Conservation (phyloP, 2,329 filamentous ascomycete species). For the Hymenoscyphus repandus region DNA sequence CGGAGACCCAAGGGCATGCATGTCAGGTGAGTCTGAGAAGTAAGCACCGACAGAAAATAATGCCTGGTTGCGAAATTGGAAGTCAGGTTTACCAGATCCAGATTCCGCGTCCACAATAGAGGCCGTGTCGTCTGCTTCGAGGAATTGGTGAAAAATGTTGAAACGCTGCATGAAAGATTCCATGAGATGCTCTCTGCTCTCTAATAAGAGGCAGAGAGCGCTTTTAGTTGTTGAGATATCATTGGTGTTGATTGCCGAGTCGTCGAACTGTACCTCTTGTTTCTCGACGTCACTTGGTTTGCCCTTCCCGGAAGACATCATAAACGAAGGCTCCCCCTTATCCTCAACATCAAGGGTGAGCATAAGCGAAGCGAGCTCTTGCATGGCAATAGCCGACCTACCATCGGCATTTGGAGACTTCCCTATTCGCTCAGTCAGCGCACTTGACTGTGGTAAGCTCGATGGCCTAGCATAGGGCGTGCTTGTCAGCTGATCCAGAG, state of each 20-base stretch:
- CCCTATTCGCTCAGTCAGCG: neutral
- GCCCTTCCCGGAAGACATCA: constrained; percentile 2
- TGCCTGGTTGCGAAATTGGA: neutral
- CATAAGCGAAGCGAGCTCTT: constrained; percentile 11
- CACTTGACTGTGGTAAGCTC: neutral
- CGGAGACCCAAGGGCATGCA: neutral
- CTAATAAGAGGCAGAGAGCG: neutral
- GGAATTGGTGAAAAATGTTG: constrained; percentile 6
- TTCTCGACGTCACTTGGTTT: neutral
- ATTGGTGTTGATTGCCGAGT: neutral
- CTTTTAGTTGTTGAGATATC: neutral
- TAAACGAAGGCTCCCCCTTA: constrained; percentile 12
- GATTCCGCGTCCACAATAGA: neutral
- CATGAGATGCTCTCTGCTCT: neutral
- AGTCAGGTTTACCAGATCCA: neutral
- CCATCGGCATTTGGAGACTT: neutral
- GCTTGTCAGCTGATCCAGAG: neutral
- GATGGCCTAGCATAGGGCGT: neutral
- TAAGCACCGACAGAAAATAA: constrained; percentile 5
- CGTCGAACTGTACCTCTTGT: neutral
- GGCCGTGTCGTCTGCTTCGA: neutral
- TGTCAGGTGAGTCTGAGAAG: neutral
- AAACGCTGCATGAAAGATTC: constrained; percentile 4
- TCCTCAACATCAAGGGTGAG: constrained; percentile 9
- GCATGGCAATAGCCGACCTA: constrained; percentile 6